Conservation (phyloP, 139 green algal genomes). For the Edaphochlamys debaryana region DNA sequence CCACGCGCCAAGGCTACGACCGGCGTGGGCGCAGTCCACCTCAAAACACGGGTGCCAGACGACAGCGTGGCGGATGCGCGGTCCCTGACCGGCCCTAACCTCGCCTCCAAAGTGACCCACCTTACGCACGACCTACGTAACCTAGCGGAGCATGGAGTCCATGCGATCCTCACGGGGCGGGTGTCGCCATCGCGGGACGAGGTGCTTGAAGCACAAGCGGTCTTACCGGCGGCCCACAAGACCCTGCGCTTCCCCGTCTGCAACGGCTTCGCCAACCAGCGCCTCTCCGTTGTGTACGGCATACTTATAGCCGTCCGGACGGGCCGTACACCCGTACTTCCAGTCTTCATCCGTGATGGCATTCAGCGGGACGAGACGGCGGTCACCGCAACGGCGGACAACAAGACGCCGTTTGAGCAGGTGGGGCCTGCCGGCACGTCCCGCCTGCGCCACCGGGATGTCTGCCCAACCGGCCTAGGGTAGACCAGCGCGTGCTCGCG, state of each 20-base stretch:
- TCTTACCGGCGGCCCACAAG: conserved; percentile 1
- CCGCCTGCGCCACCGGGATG: too few relatives aligned
- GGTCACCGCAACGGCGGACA: neutral
- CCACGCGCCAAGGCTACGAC: too few relatives aligned
- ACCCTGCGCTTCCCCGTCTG: conserved; percentile 54
- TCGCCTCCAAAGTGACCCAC: too few relatives aligned
- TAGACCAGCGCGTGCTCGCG: too few relatives aligned
- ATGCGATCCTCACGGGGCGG: neutral
- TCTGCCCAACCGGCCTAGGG: too few relatives aligned
- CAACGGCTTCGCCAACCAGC: conserved; percentile 68
- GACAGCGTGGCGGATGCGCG: too few relatives aligned
- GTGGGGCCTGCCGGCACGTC: too few relatives aligned
- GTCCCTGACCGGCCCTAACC: too few relatives aligned
- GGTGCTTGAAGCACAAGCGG: neutral
- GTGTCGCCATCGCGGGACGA: neutral
- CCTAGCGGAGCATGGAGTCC: neutral
- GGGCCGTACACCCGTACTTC: conserved; percentile 49
- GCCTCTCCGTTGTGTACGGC: conserved; percentile 53
- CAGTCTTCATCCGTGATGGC: conserved; percentile 48
- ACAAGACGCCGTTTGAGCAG: conserved; percentile 17
- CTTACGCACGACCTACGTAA: neutral
- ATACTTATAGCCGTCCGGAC: conserved; percentile 46
- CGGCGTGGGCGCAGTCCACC: too few relatives aligned
- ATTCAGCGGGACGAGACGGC: conserved; percentile 20
- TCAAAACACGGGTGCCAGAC: too few relatives aligned